Evolutionary conservation across 2,329 filamentous ascomycete genomes (phyloP), one percentile per base, ranked within the genome.

Genomic region (Calcarisporium arbuscula): DNA sequence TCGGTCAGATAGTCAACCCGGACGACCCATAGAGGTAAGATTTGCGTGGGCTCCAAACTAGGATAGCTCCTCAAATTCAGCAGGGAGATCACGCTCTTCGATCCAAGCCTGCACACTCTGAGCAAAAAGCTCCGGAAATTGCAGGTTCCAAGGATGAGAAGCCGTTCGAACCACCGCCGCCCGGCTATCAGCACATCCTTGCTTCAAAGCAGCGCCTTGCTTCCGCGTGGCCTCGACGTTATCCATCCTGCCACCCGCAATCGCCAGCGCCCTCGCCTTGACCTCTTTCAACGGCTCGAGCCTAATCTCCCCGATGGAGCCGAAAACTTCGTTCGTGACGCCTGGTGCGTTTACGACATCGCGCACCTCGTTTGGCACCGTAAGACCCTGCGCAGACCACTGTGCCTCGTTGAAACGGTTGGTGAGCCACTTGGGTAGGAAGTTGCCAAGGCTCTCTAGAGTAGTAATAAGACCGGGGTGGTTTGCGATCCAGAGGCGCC

Each of bases 91-190:
- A 17, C 33, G 32, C 15, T 42, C 43, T 22, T 52, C 45, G 8
- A 60, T 39, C 61, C 62, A 67, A 5, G 58, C 56, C 39, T 44
- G 48, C 9, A 65, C 46, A 3, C 48, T 57, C 22, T 48, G 44
- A 1, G 59, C 57, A 42, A 65, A 66, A 6, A 65, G 30, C 27
- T 54, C 41, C 2, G 62, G 64, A 20, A 57, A 46, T 36, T 65
- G 62, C 39, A 65, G 36, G 36, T 64, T 56, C 63, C 62, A 65
- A 23, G 52, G 51, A 44, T 65, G 61, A 19, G 58, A 48, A 12
- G 61, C 64, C 15, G 53, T 50, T 19, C 36, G 48, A 6, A 65
- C 50, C 8, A 62, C 41, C 12, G 51, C 57, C 12, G 49, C 54
- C 19, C 48, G 35, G 7, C 54, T 54, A 8, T 40, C 40, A 39